Evolutionary conservation across 805 yeast species (phyloP).

Genomic region (Saturnispora sekii): DNA sequence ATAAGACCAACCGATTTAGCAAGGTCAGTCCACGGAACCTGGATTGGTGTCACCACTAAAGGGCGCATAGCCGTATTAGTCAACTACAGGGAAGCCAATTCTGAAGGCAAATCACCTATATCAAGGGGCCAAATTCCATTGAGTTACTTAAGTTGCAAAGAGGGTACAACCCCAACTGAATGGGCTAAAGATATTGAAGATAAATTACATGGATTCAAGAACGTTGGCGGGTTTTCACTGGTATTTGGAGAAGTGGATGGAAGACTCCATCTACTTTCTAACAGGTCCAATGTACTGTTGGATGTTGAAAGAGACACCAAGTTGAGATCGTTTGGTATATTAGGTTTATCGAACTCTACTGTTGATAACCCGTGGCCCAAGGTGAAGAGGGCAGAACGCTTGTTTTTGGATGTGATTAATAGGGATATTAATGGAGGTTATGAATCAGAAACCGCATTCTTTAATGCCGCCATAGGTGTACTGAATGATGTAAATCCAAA

Average conservation of each 20-base stretch:
- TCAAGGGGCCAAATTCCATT: conserved; percentile 41
- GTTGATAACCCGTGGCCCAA: conserved; percentile 69
- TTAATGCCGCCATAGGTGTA: conserved; percentile 43
- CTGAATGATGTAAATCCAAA: conserved; percentile 35
- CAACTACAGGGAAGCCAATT: conserved; percentile 50
- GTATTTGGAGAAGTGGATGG: conserved; percentile 40
- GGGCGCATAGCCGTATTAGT: conserved; percentile 67
- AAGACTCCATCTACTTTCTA: conserved; percentile 40
- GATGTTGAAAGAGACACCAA: conserved; percentile 13
- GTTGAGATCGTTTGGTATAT: conserved; percentile 23
- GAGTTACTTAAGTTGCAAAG: conserved; percentile 27
- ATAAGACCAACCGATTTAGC: conserved; percentile 70
- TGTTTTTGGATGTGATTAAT: conserved; percentile 33
- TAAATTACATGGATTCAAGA: conserved; percentile 22
- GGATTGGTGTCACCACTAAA: conserved; percentile 61
- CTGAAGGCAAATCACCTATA: conserved; percentile 10
- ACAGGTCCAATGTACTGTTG: conserved; percentile 30
- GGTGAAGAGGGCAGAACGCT: conserved; percentile 55
- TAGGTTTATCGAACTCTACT: conserved; percentile 64
- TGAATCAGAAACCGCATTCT: conserved; percentile 30
- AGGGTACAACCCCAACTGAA: conserved; percentile 24
- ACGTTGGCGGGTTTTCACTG: conserved; percentile 56
- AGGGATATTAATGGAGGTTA: conserved; percentile 14
- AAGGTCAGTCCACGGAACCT: conserved; percentile 71
- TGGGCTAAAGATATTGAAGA: conserved; percentile 34